These are phyloP conservation scores for Pythium insidiosum DNA, from an alignment of 352 stramenopile genomes.

Conservation along the genomic window DNA sequence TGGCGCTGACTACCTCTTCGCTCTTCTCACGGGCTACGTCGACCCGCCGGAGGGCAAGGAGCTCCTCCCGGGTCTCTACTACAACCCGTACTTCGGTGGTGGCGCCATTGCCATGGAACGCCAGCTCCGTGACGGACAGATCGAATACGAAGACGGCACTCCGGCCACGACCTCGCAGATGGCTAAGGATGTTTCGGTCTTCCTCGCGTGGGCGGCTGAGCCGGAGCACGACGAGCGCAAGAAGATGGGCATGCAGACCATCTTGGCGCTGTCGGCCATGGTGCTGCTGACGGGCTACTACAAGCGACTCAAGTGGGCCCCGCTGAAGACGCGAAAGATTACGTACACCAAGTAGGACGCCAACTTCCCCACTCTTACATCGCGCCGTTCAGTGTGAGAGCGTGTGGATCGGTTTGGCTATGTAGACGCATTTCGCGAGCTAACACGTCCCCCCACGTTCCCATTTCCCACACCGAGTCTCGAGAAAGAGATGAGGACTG, in stretches of 20 bases:
- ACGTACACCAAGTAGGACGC: constrained; percentile 93
- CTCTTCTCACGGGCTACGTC: constrained; percentile 96
- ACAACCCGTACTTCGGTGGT: constrained; percentile 99
- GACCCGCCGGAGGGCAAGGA: constrained; percentile 91
- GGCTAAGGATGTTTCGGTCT: constrained; percentile 96
- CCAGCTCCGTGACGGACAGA: constrained; percentile 94
- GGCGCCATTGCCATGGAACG: constrained; percentile 98
- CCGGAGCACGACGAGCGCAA: constrained; percentile 98
- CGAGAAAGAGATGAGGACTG: too few species aligned
- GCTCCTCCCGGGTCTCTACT: constrained; percentile 87
- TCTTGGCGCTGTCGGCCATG: constrained; percentile 88
- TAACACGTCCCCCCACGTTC: too few species aligned
- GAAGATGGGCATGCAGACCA: constrained; percentile 94
- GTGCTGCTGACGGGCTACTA: constrained; percentile 95
- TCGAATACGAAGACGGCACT: constrained; percentile 98
- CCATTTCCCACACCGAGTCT: too few species aligned
- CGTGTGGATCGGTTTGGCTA: constrained; percentile 16
- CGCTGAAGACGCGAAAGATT: constrained; percentile 98
- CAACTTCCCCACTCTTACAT: too few species aligned
- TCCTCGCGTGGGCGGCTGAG: constrained; percentile 96
- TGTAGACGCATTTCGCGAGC: too few species aligned
- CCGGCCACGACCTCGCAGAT: constrained; percentile 97
- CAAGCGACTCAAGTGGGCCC: constrained; percentile 97
- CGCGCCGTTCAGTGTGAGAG: too few species aligned
- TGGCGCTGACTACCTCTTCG: constrained; percentile 97